Conservation (phyloP, 78 protist species). For the Dictyostelium capitatum region DNA sequence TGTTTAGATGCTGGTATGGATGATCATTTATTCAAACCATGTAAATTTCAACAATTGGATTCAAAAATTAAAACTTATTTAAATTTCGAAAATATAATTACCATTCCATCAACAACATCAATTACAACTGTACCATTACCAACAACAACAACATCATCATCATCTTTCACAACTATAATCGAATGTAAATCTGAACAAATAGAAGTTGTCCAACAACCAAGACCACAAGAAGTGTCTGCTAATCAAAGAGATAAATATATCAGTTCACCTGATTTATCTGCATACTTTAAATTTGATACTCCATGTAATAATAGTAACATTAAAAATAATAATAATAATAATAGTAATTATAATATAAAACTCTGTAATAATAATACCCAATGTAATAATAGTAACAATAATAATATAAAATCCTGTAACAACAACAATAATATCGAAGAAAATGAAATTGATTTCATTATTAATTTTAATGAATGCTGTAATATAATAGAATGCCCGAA, state of each 20-base stretch:
- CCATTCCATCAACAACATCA: neutral
- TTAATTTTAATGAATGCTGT: slow-evolving; percentile 3
- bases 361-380: neutral
- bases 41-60: slow-evolving; percentile 33
- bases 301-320: neutral
- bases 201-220: neutral
- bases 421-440: neutral
- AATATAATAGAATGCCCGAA: neutral
- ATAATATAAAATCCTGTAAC: neutral
- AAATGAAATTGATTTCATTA: neutral
- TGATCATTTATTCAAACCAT: slow-evolving; percentile 61
- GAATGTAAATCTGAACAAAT: neutral
- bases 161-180: neutral
- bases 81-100: neutral
- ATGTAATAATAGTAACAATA: neutral
- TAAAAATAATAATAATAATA: neutral
- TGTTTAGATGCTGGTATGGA: slow-evolving; percentile 68
- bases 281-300: neutral
- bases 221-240: neutral
- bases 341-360: neutral
- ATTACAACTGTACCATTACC: neutral
- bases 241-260: neutral
- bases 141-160: neutral
- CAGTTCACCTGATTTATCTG: neutral
- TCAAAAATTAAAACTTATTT: slow-evolving; percentile 14